These are phyloP conservation scores for Daldinia childiae DNA, from an alignment of 495 filamentous ascomycete species.

Conservation along the genomic window DNA sequence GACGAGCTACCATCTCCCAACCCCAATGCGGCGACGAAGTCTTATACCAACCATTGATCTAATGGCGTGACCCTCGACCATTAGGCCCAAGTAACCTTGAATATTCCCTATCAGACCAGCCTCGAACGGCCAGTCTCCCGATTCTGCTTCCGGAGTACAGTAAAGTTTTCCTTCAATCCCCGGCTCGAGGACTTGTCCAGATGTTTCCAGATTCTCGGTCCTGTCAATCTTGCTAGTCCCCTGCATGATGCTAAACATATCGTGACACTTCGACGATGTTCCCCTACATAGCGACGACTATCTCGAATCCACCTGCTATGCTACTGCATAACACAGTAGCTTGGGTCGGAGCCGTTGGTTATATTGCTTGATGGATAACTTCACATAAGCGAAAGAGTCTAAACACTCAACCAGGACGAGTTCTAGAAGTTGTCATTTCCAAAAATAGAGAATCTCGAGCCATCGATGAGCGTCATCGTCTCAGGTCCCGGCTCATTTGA, in stretches of 20 bases:
- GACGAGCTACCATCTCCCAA: slow-evolving; percentile 25
- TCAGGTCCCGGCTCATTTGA: background rate
- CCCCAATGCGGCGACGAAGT: slow-evolving; percentile 22
- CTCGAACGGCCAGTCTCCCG: slow-evolving; percentile 33
- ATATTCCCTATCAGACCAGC: slow-evolving; percentile 27
- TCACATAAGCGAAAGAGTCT: slow-evolving; percentile 22
- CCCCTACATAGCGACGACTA: slow-evolving; percentile 9
- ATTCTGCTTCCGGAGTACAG: slow-evolving; percentile 2
- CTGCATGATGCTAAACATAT: slow-evolving; percentile 25
- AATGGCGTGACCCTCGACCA: slow-evolving; percentile 37
- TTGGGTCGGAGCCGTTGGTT: slow-evolving; percentile 24
- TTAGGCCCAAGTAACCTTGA: slow-evolving; percentile 16
- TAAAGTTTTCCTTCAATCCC: slow-evolving; percentile 5
- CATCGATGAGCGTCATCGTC: slow-evolving; percentile 16
- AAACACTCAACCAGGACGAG: slow-evolving; percentile 5
- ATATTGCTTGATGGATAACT: slow-evolving; percentile 26
- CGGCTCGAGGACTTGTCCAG: slow-evolving; percentile 32
- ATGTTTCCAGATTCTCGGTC: slow-evolving; percentile 33
- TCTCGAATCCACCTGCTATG: slow-evolving; percentile 23
- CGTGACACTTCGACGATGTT: slow-evolving; percentile 21
- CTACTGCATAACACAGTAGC: slow-evolving; percentile 14
- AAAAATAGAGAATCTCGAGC: slow-evolving; percentile 43
- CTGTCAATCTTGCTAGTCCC: slow-evolving; percentile 20
- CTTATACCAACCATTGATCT: slow-evolving; percentile 19
- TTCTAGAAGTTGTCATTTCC: slow-evolving; percentile 33